Conservation (phyloP, 2,329 filamentous ascomycete species). For the Whalleya microplaca region DNA sequence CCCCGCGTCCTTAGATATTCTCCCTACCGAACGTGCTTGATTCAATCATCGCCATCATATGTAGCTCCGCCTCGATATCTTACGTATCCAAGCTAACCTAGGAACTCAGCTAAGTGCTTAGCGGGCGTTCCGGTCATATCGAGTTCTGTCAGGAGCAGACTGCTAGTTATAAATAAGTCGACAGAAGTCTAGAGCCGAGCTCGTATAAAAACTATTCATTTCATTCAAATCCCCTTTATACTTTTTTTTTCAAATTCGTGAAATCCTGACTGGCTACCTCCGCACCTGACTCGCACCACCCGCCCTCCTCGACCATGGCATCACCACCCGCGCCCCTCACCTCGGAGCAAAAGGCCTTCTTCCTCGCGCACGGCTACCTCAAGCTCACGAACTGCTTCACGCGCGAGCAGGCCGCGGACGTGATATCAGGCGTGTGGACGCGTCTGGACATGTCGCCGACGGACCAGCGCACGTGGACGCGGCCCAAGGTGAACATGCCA, state of each 20-base stretch:
- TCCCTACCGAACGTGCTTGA: slow-evolving; percentile 2
- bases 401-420: slow-evolving; percentile 34
- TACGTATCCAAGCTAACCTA: too few relatives aligned
- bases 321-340: slow-evolving; percentile 35
- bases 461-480: slow-evolving; percentile 68
- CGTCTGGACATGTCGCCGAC: slow-evolving; percentile 66
- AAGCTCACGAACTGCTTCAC: slow-evolving; percentile 53
- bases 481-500: slow-evolving; percentile 67
- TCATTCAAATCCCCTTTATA: too few relatives aligned
- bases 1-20: slow-evolving; percentile 19
- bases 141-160: too few relatives aligned
- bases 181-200: too few relatives aligned
- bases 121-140: too few relatives aligned
- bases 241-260: not conserved
- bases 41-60: slow-evolving; percentile 16
- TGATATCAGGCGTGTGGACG: slow-evolving; percentile 60
- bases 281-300: too few relatives aligned
- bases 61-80: not conserved
- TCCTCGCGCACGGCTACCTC: slow-evolving; percentile 59
- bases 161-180: too few relatives aligned
- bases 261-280: not conserved
- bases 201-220: too few relatives aligned
- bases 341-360: slow-evolving; percentile 45
- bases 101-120: too few relatives aligned
- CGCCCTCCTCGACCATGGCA: slow-evolving; percentile 22